Evolutionary conservation across 2,329 filamentous ascomycete species (phyloP).

Genomic region (Alternaria triticimaculans): DNA sequence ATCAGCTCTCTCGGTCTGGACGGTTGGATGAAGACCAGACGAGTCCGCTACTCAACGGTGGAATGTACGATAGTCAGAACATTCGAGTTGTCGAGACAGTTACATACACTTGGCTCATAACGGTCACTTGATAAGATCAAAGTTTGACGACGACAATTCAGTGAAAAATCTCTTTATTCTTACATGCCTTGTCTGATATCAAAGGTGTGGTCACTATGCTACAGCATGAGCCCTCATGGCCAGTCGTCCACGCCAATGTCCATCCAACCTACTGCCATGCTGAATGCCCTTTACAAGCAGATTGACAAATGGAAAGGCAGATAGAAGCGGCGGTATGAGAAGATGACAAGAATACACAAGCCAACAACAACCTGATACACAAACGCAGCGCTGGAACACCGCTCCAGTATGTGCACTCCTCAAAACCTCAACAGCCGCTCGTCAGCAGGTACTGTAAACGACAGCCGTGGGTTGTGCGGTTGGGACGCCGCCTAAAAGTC

Average conservation of each 20-base stretch:
- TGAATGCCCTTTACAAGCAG: neutral
- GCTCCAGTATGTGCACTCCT: accelerated
- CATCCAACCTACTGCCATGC: neutral
- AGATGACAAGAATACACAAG: neutral
- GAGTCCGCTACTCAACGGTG: neutral
- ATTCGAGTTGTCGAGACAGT: accelerated
- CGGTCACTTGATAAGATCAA: neutral
- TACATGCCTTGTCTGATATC: neutral
- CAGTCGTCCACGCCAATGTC: neutral
- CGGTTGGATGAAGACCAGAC: neutral
- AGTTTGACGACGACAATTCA: neutral
- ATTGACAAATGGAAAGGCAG: neutral
- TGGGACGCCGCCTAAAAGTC: constrained; percentile 32
- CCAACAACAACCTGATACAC: neutral
- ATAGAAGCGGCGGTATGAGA: neutral
- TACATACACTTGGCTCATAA: neutral
- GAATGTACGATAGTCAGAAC: neutral
- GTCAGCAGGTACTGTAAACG: neutral
- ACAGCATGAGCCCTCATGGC: neutral
- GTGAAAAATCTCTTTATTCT: neutral
- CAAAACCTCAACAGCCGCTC: neutral
- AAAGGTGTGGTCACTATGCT: neutral
- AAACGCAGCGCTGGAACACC: neutral
- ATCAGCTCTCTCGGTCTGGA: neutral
- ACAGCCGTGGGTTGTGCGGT: neutral